Base-by-base conservation (phyloP, 164 flowering plant species). In the Saururus chinensis region DNA sequence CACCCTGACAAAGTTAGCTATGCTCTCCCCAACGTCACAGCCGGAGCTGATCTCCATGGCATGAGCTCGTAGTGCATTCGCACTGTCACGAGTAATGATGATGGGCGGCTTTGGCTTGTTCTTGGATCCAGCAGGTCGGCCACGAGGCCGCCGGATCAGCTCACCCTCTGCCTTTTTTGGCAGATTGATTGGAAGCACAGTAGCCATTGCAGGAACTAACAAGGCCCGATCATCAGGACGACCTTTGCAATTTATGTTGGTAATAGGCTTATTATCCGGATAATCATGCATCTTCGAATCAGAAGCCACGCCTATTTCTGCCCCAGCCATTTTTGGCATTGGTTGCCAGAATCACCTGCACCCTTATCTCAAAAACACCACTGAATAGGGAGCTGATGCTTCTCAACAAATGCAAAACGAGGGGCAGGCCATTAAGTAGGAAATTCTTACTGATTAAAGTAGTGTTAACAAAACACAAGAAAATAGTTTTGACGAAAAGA, bases 11-110 rank as follows among this genome's bases (percentile, higher is more conserved):
- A 83, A 90, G 63, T 64, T 75, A 0, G 76, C 77, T 35, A 90
- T 63, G 74, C 84, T 79, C 63, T 88, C 92, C 19, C 72, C 66
- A 30, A 90, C 76, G 70, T 90, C 97, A 57, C 85, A 86, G 4
- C 97, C 97, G 0, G 92, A 78, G 67, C 77, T 77, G 40, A 88
- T 80, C 78, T 90, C 97, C 86, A 90, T 80, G 30, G 92, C 97
- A 64, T 89, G 92, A 4, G 92, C 97, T 4, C 84, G 66, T 0
- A 90, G 84, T 0, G 89, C 81, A 37, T 83, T 87, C 11, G 87
- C 84, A 61, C 89, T 82, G 68, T 85, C 95, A 3, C 87, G 69
- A 30, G 37, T 30, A 30, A 30, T 30, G 37, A 30, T 30, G 37
- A 30, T 30, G 37, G 37, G 37, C 2, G 37, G 37, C 37, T 30